A percentile compares a stretch with the other conserved stretches of the same genome.
phyloP scores from a whole-genome alignment of 257 asterid genomes.

The Linaria vulgaris region DNA sequence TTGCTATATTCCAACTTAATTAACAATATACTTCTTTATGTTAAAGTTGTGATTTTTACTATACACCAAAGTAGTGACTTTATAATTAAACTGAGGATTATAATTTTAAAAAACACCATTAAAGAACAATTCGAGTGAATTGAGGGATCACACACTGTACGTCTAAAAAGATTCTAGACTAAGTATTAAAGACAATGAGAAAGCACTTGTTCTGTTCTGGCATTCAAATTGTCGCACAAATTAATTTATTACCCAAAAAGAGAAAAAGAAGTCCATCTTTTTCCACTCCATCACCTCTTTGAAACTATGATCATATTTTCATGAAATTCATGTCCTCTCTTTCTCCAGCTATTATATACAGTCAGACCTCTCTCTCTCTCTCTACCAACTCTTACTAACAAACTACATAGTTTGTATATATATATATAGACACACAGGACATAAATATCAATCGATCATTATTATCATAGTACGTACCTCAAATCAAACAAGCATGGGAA shows the following conservation, averaged over 20 bases:
- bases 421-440: neutral
- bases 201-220: constrained; percentile 25
- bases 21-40: too few relatives aligned
- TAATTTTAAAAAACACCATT: neutral
- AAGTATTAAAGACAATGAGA: constrained; percentile 30
- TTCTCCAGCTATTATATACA: constrained; percentile 50
- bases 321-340: constrained; percentile 28
- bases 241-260: constrained; percentile 14
- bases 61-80: too few relatives aligned
- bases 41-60: too few relatives aligned
- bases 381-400: neutral
- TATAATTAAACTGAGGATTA: neutral
- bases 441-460: neutral
- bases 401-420: neutral
- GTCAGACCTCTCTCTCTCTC: constrained; percentile 12
- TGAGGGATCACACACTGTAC: constrained; percentile 9
- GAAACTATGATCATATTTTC: constrained; percentile 31
- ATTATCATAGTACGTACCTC: neutral
- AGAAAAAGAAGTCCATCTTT: constrained; percentile 26
- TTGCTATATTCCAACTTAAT: too few relatives aligned
- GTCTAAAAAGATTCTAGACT: constrained; percentile 21
- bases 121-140: neutral
- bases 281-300: constrained; percentile 34
- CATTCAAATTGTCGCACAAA: constrained; percentile 29
- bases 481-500: constrained; percentile 29